These are phyloP conservation scores for Paecilomyces sp. DNA, from an alignment of 2,329 filamentous ascomycete genomes.

Conservation along the genomic window DNA sequence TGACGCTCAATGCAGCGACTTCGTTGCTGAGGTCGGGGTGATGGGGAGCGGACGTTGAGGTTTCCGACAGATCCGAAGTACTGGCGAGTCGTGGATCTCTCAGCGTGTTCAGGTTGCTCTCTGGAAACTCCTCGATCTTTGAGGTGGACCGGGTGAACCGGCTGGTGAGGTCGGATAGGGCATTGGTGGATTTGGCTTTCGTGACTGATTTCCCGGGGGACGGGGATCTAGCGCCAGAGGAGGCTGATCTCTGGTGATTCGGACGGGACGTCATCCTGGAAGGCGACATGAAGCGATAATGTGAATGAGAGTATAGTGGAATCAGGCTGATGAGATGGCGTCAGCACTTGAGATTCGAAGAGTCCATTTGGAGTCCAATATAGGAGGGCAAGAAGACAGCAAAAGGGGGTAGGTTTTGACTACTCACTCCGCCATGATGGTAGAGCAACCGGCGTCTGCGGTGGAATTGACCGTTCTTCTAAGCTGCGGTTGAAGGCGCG, in stretches of 20 bases:
- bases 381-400: background rate
- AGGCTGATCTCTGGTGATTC: slow-evolving; percentile 30
- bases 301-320: slow-evolving; percentile 29
- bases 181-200: slow-evolving; percentile 39
- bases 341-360: slow-evolving; percentile 1
- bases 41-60: slow-evolving; percentile 25
- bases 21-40: slow-evolving; percentile 63
- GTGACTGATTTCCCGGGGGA: slow-evolving; percentile 31
- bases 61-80: slow-evolving; percentile 27
- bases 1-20: slow-evolving; percentile 84
- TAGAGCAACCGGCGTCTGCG: background rate
- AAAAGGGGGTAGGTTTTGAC: background rate
- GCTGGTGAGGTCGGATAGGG: slow-evolving; percentile 28
- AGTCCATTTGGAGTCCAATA: background rate
- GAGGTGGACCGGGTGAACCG: slow-evolving; percentile 14
- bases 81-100: slow-evolving; percentile 35
- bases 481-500: background rate
- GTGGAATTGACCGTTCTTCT: background rate
- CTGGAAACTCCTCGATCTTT: slow-evolving; percentile 24
- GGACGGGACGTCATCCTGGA: slow-evolving; percentile 31
- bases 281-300: slow-evolving; percentile 26
- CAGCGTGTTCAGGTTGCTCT: slow-evolving; percentile 40
- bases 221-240: slow-evolving; percentile 25
- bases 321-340: slow-evolving; percentile 22
- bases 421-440: slow-evolving; percentile 35